Base-by-base conservation (phyloP, 2,329 filamentous ascomycete genomes). In the Coleophoma crateriformis region DNA sequence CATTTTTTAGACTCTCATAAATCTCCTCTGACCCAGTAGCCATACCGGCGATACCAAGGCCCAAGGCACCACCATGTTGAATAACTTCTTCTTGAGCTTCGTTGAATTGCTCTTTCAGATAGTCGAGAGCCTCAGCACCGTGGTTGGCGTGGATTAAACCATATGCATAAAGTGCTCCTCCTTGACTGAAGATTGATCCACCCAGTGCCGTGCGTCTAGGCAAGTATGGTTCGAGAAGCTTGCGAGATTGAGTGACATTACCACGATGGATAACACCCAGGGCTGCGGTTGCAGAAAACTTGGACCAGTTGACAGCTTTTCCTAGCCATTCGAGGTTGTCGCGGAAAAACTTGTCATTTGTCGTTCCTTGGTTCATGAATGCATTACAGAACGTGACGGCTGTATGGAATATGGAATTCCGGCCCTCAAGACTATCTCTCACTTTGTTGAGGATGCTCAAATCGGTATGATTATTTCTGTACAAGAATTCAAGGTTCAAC, bases 291-390 rank as follows among this genome's bases (percentile, higher is more conserved):
- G 94, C 94, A 1, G 94, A 96, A 67, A 99, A 99, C 68, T 99
- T 99, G 53, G 91, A 96, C 94, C 94, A 99, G 73, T 99, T 99
- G 44, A 97, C 90, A 22, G 94, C 94, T 75, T 97, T 99, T 53
- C 92, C 91, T 3, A 99, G 74, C 94, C 94, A 99, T 58, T 99
- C 94, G 20, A 99, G 72, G 66, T 99, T 99, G 64, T 97, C 90
- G 7, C 95, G 82, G 82, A 99, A 97, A 73, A 99, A 99, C 64
- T 92, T 95, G 71, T 99, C 94, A 61, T 96, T 94, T 0, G 92
- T 96, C 1, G 94, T 99, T 51, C 94, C 95, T 48, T 95, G 91
- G 67, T 99, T 95, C 94, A 99, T 99, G 68, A 99, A 97, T 11
- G 91, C 94, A 63, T 97, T 97, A 64, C 92, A 94, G 63, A 99